Conservation (phyloP, 371 early-diverging fungal genomes). For the Mortierella sp. region DNA sequence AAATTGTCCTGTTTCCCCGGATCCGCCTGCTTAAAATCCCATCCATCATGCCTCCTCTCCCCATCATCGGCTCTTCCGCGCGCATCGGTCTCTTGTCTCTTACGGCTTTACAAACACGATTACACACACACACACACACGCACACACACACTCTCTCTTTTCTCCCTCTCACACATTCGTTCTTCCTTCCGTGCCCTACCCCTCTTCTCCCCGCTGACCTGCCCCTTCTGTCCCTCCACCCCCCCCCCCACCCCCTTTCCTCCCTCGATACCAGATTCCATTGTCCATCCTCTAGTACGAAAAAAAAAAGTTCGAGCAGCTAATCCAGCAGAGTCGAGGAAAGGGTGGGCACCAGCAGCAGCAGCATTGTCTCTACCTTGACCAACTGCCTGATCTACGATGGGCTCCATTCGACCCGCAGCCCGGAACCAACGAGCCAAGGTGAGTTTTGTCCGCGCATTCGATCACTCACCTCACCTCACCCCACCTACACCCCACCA, state of each 20-base stretch:
- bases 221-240: not conserved
- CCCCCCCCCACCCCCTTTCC: not conserved
- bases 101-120: not conserved
- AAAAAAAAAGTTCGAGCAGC: not conserved
- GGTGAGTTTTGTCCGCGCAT: conserved; percentile 18
- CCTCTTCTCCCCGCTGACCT: conserved; percentile 4
- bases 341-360: not conserved
- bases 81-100: not conserved
- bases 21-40: too few species aligned
- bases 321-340: not conserved
- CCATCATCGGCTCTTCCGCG: not conserved
- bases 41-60: not conserved
- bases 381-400: conserved; percentile 18
- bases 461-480: not conserved
- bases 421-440: conserved; percentile 51
- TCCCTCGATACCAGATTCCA: not conserved
- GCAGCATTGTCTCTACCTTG: not conserved
- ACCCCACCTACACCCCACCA: too few species aligned
- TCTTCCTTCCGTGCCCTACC: conserved; percentile 7
- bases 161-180: not conserved
- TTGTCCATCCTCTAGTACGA: not conserved
- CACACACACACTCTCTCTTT: not conserved
- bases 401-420: conserved; percentile 50
- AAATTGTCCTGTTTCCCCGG: too few species aligned
- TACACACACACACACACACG: not conserved